Conservation (phyloP, 1,139 yeast species). For the Taphrina deformans region DNA sequence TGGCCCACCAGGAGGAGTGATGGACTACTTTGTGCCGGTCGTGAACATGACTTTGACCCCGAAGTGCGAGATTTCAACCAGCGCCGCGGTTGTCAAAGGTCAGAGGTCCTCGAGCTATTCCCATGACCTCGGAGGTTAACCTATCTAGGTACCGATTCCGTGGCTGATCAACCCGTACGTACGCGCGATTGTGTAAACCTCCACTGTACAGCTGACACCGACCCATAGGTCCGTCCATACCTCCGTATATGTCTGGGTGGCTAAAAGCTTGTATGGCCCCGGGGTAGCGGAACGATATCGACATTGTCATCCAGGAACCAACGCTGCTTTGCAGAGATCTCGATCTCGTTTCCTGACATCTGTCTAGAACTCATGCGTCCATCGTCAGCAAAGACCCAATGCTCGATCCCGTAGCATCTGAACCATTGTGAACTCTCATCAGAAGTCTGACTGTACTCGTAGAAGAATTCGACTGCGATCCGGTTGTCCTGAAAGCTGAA, state of each 20-base stretch:
- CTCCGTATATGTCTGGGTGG: neutral
- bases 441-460: conserved; percentile 34
- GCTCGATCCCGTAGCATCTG: conserved; percentile 39
- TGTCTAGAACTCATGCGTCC: conserved; percentile 39
- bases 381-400: conserved; percentile 38
- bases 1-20: no score
- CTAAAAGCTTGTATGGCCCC: conserved; percentile 13
- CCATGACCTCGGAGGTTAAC: no score
- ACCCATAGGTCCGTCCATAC: neutral
- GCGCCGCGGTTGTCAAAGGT: no score
- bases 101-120: no score
- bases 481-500: conserved; percentile 37
- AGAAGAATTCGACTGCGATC: conserved; percentile 40
- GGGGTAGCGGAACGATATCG: conserved; percentile 24
- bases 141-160: no score
- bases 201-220: no score
- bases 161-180: no score
- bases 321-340: conserved; percentile 34
- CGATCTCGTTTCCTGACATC: conserved; percentile 39
- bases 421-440: conserved; percentile 34
- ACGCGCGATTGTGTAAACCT: no score
- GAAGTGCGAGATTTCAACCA: no score
- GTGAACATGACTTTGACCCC: no score
- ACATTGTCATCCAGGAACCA: conserved; percentile 38
- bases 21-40: no score